These are phyloP conservation scores for Musa balbisiana DNA, from an alignment of 202 grass and related monocot genomes.

Conservation along the genomic window DNA sequence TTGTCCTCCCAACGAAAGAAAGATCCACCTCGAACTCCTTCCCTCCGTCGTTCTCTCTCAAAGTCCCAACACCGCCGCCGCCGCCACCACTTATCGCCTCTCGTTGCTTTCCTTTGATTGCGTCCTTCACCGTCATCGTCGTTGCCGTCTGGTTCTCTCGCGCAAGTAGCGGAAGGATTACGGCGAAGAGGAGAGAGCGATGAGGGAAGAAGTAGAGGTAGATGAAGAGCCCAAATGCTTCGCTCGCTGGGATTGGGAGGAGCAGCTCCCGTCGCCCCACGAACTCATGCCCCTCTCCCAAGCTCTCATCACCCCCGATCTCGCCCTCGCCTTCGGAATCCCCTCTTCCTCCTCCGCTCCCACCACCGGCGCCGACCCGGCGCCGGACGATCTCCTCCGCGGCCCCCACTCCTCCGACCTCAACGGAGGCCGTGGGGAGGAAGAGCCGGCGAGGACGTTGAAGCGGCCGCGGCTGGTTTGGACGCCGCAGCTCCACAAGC, in stretches of 20 bases:
- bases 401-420: neutral
- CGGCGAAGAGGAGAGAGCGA: neutral
- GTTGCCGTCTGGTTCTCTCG: too few species aligned
- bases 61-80: neutral
- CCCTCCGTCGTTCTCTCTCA: neutral
- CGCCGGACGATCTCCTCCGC: too few species aligned
- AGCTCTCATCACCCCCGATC: constrained; percentile 14
- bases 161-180: too few species aligned
- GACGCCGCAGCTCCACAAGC: constrained; percentile 27
- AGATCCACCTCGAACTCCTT: constrained; percentile 6
- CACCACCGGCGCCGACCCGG: neutral
- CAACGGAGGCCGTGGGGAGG: neutral
- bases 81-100: neutral
- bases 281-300: constrained; percentile 19
- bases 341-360: neutral
- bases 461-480: constrained; percentile 24
- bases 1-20: neutral
- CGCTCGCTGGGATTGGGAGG: constrained; percentile 9
- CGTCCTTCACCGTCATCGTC: too few species aligned
- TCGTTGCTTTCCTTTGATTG: neutral
- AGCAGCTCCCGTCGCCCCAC: constrained; percentile 9
- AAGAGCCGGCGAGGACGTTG: constrained; percentile 9
- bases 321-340: constrained; percentile 22
- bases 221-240: constrained; percentile 2
- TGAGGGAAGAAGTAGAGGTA: neutral